Conservation (phyloP, 345 rosid genomes). For the Eucalyptus pumila region DNA sequence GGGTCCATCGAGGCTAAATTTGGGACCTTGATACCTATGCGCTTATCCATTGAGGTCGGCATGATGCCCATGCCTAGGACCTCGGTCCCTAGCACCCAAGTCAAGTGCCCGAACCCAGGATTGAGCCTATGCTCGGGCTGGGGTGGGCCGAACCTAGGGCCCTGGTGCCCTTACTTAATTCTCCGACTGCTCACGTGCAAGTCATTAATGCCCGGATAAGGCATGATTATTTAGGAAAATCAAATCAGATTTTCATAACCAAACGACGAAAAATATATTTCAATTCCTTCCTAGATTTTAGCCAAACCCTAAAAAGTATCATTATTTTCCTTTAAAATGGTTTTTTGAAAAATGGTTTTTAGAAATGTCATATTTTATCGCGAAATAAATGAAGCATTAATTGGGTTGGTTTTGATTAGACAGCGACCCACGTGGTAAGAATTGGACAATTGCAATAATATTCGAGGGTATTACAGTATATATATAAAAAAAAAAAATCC, state of each 20-base stretch:
- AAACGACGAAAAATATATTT: no score
- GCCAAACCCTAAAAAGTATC: not conserved
- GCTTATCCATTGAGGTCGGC: not conserved
- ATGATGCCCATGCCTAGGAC: not conserved
- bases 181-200: accelerated
- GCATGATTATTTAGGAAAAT: not conserved
- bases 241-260: no score
- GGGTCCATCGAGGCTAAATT: not conserved
- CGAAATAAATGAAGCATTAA: no score
- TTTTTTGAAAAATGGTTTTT: accelerated
- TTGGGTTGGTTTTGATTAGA: not conserved
- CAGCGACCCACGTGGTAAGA: not conserved
- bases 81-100: not conserved
- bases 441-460: not conserved
- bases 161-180: not conserved
- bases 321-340: no score
- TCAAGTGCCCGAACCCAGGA: not conserved
- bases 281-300: not conserved
- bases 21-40: not conserved
- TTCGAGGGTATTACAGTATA: not conserved
- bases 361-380: not conserved
- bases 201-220: not conserved
- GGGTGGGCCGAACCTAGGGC: not conserved
- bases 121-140: accelerated
- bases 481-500: no score